Evolutionary conservation across 75 land plant genomes (phyloP), one percentile per base, ranked within the genome.

Genomic region (Pinus tabuliformis): DNA sequence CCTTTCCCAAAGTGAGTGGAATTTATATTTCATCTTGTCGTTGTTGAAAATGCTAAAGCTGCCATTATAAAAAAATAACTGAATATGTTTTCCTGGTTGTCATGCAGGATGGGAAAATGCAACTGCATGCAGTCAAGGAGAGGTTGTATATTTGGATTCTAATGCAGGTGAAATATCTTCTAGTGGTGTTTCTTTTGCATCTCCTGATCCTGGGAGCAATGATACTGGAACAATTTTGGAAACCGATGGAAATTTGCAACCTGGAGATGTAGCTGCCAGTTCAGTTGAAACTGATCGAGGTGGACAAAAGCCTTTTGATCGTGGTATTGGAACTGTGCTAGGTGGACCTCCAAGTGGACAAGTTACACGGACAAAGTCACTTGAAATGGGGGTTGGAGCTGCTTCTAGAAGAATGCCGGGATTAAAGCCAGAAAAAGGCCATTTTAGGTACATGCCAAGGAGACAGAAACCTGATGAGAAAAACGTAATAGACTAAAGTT

Each of bases 101-200:
- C n/a, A 3, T 68, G 52, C 72, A 68, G 72, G 72, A 68, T 68
- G 72, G 72, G 72, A 68, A 68, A 17, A n/a, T 68, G 52, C 72
- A 68, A 21, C 36, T 42, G 42, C 3, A 12, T 18, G 52, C 24
- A 68, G 52, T 18, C 49, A 68, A 68, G 72, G 49, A n/a, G 72
- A 68, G 72, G 49, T 42, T 68, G 52, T 20, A 68, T 42, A 12
- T 7, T 68, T 16, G 24, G 52, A 68, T 42, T 42, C 72, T 68
- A 24, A 21, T 68, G 49, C 72, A 9, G 54, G 39, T 37, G 52
- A 68, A 42, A 45, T 21, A 45, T 2, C 11, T 42, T 37, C 9
- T 21, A 20, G 14, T n/a, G 54, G 17, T 68, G 71, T 3, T 42
- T 8, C 54, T 39, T 68, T 9, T 68, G 52, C n/a, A 68, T 3